Evolutionary conservation across 1,284 basidiomycete species (phyloP), one percentile per base, ranked within the genome.

Genomic region (Stygiomarasmius scandens): DNA sequence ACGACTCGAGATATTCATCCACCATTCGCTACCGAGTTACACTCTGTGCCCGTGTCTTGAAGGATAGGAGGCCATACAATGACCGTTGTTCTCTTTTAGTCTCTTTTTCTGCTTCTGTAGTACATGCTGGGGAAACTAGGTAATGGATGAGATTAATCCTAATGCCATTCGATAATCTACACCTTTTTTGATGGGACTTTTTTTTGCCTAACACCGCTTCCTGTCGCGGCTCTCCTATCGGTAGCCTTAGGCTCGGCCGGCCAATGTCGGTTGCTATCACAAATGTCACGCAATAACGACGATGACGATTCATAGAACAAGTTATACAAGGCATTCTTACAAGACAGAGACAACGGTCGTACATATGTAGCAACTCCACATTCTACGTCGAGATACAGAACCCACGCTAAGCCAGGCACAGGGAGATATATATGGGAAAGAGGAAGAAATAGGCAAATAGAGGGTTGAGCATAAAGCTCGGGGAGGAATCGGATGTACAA

Each of bases 111-210:
- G 49, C 49, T 56, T 52, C 49, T 52, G 55, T 43, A 46, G 45
- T 57, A 57, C 45, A 52, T 56, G 55, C 44, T 51, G 55, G 48
- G 48, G 48, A 49, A 46, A 52, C 38, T 51, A 56, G 55, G 55
- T 51, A 55, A 44, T 32, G 49, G 49, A 27, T 56, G 55, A 56
- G 55, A 45, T 51, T 41, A 49, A 45, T 56, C 36, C 43, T 51
- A 56, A 45, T 51, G 47, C 34, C 54, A 56, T 38, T 52, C 45
- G 46, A 36, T 56, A 41, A 41, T 41, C 38, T 32, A 32, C 29
- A 32, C 29, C 29, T 32, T 32, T n/a, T 32, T 32, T 32, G 29
- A 32, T 32, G 29, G 29, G 29, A 32, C 6, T 12, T 32, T n/a
- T n/a, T n/a, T n/a, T n/a, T n/a, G n/a, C n/a, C n/a, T n/a, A n/a